Evolutionary conservation across 768 basidiomycete genomes (phyloP).

Genomic region (Jaapia argillacea): DNA sequence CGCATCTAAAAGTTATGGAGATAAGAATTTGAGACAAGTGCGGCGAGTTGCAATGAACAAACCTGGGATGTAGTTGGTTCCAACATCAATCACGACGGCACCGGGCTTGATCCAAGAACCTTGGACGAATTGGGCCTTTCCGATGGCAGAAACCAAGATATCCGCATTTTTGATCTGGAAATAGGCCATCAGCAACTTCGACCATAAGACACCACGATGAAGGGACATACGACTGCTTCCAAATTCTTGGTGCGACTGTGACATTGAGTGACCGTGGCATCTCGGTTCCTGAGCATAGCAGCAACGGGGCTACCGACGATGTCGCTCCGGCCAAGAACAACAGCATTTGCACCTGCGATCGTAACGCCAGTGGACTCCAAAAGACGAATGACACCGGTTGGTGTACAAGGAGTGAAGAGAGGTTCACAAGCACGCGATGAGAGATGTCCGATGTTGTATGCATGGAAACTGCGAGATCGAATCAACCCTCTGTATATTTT

Average conservation of each 20-base stretch:
- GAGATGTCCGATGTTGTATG: slow-evolving; percentile 94
- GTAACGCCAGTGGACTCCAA: slow-evolving; percentile 78
- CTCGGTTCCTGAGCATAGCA: slow-evolving; percentile 78
- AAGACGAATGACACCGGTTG: slow-evolving; percentile 84
- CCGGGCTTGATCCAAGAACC: slow-evolving; percentile 95
- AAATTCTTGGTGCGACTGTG: slow-evolving; percentile 86
- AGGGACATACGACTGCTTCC: slow-evolving; percentile 53
- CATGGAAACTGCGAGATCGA: slow-evolving; percentile 66
- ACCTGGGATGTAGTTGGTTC: slow-evolving; percentile 94
- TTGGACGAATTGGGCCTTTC: slow-evolving; percentile 81
- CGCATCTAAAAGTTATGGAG: slow-evolving; percentile 42
- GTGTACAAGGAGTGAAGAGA: slow-evolving; percentile 91
- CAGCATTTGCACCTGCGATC: slow-evolving; percentile 71
- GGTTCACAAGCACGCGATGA: slow-evolving; percentile 85
- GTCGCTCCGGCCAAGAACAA: slow-evolving; percentile 94
- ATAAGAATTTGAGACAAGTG: no score
- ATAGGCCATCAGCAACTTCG: slow-evolving; percentile 5
- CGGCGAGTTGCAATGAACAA: slow-evolving; percentile 10
- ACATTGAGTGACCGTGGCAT: slow-evolving; percentile 97
- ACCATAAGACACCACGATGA: neutral
- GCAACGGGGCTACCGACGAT: slow-evolving; percentile 96
- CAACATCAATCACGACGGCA: slow-evolving; percentile 94
- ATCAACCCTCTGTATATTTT: neutral
- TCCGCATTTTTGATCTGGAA: slow-evolving; percentile 76
- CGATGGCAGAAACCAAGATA: slow-evolving; percentile 94